Evolutionary conservation across 768 basidiomycete genomes (phyloP).

Genomic region (Lyophyllum shimeji): DNA sequence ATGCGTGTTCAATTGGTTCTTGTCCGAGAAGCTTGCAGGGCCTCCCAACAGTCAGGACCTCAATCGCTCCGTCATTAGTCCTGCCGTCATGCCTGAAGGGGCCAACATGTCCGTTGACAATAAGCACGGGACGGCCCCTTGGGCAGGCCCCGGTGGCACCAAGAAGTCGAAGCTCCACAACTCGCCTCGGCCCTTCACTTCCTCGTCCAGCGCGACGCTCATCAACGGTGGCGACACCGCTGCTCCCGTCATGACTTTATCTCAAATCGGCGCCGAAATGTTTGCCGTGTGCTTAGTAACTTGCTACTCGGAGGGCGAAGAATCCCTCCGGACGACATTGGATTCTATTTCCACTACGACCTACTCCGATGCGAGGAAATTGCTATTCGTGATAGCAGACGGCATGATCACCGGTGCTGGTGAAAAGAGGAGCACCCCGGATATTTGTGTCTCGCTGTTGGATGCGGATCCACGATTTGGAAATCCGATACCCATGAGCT

Average conservation of each 20-base stretch:
- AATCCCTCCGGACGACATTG: constrained; percentile 85
- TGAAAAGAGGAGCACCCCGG: constrained; percentile 94
- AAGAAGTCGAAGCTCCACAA: constrained; percentile 51
- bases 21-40: constrained; percentile 79
- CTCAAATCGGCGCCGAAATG: constrained; percentile 92
- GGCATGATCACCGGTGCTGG: constrained; percentile 99
- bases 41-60: constrained; percentile 73
- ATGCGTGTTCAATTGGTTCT: constrained; percentile 94
- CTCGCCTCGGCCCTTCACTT: constrained; percentile 48
- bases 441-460: constrained; percentile 89
- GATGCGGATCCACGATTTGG: constrained; percentile 96
- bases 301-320: constrained; percentile 97
- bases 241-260: constrained; percentile 74
- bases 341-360: constrained; percentile 90
- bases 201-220: constrained; percentile 57
- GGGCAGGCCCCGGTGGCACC: constrained; percentile 63
- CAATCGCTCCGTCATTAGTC: constrained; percentile 84
- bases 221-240: constrained; percentile 47
- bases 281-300: constrained; percentile 96
- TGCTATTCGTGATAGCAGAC: constrained; percentile 93
- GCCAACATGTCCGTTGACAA: constrained; percentile 95
- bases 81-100: constrained; percentile 94
- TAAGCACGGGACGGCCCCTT: constrained; percentile 89
- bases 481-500: constrained; percentile 93
- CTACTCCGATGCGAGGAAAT: constrained; percentile 90